Conservation (phyloP, 768 basidiomycete species). For the Tricholoma matsutake region DNA sequence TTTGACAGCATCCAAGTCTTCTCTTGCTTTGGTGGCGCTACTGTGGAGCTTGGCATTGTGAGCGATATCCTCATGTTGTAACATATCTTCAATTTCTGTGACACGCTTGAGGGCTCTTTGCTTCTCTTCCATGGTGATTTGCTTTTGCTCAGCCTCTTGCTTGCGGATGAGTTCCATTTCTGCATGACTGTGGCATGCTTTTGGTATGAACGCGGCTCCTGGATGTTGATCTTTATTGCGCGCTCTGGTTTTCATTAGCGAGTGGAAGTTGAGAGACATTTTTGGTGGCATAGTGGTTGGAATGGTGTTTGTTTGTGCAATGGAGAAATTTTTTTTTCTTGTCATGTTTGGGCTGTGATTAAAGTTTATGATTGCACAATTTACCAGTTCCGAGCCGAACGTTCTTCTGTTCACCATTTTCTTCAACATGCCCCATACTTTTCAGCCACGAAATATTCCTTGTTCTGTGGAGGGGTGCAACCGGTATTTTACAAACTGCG, state of each 20-base stretch:
- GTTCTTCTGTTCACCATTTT: too few species aligned
- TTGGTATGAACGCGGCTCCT: neutral
- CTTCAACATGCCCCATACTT: neutral
- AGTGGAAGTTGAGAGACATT: neutral
- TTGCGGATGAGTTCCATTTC: neutral
- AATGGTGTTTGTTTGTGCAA: neutral
- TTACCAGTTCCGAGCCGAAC: too few species aligned
- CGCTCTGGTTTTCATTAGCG: neutral
- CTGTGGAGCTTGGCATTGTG: neutral
- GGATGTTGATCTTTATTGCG: neutral
- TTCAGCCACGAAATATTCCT: neutral
- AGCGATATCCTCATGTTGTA: neutral
- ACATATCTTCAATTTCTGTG: neutral
- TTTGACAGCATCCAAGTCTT: too few species aligned
- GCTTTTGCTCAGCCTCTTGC: neutral
- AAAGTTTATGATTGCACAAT: neutral
- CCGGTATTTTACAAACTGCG: neutral
- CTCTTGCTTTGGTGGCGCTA: neutral
- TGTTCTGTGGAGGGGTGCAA: neutral
- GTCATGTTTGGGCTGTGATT: neutral
- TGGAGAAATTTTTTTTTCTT: neutral
- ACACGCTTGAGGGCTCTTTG: neutral
- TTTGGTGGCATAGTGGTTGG: neutral
- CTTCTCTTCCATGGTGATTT: too few species aligned
- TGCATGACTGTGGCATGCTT: neutral